These are phyloP conservation scores for Torrubiellomyces zombiae DNA, from an alignment of 2,329 filamentous ascomycete genomes.

Conservation along the genomic window DNA sequence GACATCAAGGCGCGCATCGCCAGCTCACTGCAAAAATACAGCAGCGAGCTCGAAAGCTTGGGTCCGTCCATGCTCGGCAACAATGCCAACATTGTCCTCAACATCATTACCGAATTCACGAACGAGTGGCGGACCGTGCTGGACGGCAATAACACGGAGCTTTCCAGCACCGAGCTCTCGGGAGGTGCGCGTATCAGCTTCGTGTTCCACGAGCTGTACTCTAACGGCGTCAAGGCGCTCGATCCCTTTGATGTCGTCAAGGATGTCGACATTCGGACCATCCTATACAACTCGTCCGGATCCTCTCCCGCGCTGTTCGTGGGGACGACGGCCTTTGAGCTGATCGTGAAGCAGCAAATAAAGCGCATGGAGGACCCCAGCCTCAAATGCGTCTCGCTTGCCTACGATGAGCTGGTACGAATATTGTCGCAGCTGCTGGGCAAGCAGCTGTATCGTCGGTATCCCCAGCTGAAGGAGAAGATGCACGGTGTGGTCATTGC, in stretches of 20 bases:
- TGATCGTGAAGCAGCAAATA: slow-evolving; percentile 98
- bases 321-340: slow-evolving; percentile 92
- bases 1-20: slow-evolving; percentile 96
- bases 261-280: slow-evolving; percentile 91
- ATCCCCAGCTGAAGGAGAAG: slow-evolving; percentile 92
- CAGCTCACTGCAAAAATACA: slow-evolving; percentile 87
- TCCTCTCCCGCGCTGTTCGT: slow-evolving; percentile 94
- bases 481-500: slow-evolving; percentile 80
- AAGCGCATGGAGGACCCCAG: slow-evolving; percentile 91
- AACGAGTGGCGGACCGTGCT: slow-evolving; percentile 94
- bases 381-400: slow-evolving; percentile 89
- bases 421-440: slow-evolving; percentile 79
- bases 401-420: slow-evolving; percentile 93
- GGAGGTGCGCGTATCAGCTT: slow-evolving; percentile 97
- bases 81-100: slow-evolving; percentile 88
- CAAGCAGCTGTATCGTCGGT: slow-evolving; percentile 82
- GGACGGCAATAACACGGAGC: slow-evolving; percentile 90
- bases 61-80: slow-evolving; percentile 94
- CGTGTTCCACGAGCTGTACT: slow-evolving; percentile 96
- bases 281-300: slow-evolving; percentile 97
- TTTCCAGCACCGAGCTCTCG: slow-evolving; percentile 86
- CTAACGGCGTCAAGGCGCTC: slow-evolving; percentile 92
- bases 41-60: slow-evolving; percentile 60
- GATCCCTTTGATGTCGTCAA: slow-evolving; percentile 97
- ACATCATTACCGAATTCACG: slow-evolving; percentile 97